Percentiles rank a stretch among this genome's conserved stretches.
phyloP scores from a whole-genome alignment of 306 rosid species.

The Amphicarpaea edgeworthii region DNA sequence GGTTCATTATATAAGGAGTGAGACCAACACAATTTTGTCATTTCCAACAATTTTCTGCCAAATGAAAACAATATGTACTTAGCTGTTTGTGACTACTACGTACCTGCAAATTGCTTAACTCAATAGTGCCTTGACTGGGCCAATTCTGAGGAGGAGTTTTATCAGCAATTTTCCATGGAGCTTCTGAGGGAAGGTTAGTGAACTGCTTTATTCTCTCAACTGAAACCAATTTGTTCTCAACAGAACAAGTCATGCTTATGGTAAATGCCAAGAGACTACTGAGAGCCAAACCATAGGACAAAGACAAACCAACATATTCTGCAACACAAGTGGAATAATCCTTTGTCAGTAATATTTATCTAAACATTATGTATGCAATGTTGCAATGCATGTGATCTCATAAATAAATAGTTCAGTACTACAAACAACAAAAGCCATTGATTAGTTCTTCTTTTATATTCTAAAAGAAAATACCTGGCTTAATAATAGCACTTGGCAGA shows the following conservation, averaged over 20 bases:
- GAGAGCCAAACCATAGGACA: slow-evolving; percentile 82
- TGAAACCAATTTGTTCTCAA: slow-evolving; percentile 92
- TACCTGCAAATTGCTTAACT: slow-evolving; percentile 75
- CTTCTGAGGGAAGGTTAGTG: slow-evolving; percentile 75
- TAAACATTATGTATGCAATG: slow-evolving; percentile 7
- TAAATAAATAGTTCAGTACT: neutral
- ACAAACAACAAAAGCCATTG: slow-evolving; percentile 15
- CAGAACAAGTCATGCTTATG: slow-evolving; percentile 62
- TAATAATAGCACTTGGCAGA: slow-evolving; percentile 71
- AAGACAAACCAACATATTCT: slow-evolving; percentile 86
- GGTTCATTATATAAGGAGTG: no score
- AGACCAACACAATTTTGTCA: neutral
- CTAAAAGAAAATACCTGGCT: slow-evolving; percentile 64
- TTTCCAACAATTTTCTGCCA: neutral
- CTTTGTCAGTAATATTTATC: slow-evolving; percentile 25
- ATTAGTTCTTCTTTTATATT: slow-evolving; percentile 10
- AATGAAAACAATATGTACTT: neutral
- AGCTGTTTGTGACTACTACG: slow-evolving; percentile 18
- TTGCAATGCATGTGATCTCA: slow-evolving; percentile 11
- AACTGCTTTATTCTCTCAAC: slow-evolving; percentile 86
- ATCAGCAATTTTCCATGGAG: slow-evolving; percentile 70
- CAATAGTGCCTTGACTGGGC: slow-evolving; percentile 76
- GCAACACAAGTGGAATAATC: slow-evolving; percentile 39
- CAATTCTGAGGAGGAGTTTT: slow-evolving; percentile 70
- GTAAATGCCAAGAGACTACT: slow-evolving; percentile 67